Percentiles rank a stretch among this genome's conserved stretches.
These are phyloP conservation scores for Plasmodium gonderi DNA, from an alignment of 169 alveolate species.

Conservation along the genomic window DNA sequence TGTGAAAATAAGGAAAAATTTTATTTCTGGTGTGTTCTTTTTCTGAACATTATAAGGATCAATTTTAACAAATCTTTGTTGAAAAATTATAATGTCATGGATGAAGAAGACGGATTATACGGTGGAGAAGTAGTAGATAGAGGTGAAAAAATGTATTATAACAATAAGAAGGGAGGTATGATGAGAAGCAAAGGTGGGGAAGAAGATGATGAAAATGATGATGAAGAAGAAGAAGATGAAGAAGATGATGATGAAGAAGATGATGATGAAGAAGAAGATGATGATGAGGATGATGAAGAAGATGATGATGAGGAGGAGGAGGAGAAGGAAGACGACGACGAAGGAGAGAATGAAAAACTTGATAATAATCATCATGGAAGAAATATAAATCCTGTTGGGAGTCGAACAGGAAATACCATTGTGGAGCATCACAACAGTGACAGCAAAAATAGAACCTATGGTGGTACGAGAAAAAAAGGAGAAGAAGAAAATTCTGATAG, in stretches of 20 bases:
- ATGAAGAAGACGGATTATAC: not conserved
- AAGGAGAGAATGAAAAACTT: not conserved
- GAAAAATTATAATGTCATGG: not conserved
- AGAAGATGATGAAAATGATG: not conserved
- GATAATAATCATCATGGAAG: not conserved
- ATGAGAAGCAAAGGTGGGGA: not conserved
- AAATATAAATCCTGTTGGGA: not conserved
- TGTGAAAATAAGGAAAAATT: slow-evolving; percentile 30
- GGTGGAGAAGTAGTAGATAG: too few relatives aligned
- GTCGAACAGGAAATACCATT: too few relatives aligned
- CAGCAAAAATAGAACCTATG: too few relatives aligned
- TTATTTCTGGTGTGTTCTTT: slow-evolving; percentile 58
- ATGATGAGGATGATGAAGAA: not conserved
- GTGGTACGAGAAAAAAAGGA: too few relatives aligned
- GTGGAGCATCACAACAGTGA: too few relatives aligned
- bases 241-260: too few relatives aligned
- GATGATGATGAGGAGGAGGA: not conserved
- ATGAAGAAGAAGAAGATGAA: not conserved
- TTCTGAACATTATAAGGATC: slow-evolving; percentile 16
- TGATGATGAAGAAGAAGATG: too few relatives aligned
- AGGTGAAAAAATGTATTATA: not conserved
- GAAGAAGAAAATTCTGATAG: too few relatives aligned
- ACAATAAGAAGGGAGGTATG: not conserved
- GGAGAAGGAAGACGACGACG: not conserved
- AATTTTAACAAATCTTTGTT: slow-evolving; percentile 15